Evolutionary conservation across 2,329 filamentous ascomycete genomes (phyloP).

Genomic region (Didymellaceae sp.): DNA sequence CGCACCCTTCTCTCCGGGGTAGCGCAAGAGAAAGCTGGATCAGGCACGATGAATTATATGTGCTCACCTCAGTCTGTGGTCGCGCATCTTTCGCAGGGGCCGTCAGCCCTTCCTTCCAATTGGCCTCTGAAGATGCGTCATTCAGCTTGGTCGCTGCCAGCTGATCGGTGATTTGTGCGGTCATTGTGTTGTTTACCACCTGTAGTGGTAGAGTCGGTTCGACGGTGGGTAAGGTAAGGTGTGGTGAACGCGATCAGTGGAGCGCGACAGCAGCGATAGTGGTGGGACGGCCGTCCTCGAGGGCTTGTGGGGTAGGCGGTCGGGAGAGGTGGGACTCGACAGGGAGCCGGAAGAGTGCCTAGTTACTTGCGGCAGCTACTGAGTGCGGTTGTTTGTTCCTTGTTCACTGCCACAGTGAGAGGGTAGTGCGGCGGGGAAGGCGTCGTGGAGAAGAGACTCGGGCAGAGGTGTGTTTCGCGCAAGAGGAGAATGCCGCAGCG

Average conservation of each 20-base stretch:
- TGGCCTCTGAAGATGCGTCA: conserved; percentile 60
- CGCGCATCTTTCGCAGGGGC: conserved; percentile 76
- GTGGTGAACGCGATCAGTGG: conserved; percentile 18
- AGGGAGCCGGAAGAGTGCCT: conserved; percentile 20
- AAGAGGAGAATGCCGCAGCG: conserved; percentile 13
- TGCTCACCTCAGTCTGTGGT: conserved; percentile 77
- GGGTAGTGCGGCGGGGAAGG: conserved; percentile 12
- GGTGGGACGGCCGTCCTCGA: conserved; percentile 14
- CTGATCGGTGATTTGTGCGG: conserved; percentile 61
- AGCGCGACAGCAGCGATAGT: conserved; percentile 28
- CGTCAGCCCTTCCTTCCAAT: conserved; percentile 78
- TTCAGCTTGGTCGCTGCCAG: conserved; percentile 62
- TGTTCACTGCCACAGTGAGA: conserved; percentile 15
- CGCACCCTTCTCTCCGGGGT: background rate
- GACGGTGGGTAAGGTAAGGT: conserved; percentile 14
- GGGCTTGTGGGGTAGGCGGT: conserved; percentile 22
- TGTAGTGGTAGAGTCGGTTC: conserved; percentile 25
- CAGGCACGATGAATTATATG: background rate
- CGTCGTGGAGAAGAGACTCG: conserved; percentile 23
- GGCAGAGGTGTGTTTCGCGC: conserved; percentile 17
- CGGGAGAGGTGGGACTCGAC: conserved; percentile 24
- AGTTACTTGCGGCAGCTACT: conserved; percentile 21
- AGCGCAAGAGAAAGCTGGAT: background rate
- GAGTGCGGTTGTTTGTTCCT: background rate
- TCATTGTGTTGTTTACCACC: conserved; percentile 50